Percentiles rank a stretch among this genome's conserved stretches.
phyloP scores from a whole-genome alignment of 1,139 yeast genomes.

The Fermentozyma sake region DNA sequence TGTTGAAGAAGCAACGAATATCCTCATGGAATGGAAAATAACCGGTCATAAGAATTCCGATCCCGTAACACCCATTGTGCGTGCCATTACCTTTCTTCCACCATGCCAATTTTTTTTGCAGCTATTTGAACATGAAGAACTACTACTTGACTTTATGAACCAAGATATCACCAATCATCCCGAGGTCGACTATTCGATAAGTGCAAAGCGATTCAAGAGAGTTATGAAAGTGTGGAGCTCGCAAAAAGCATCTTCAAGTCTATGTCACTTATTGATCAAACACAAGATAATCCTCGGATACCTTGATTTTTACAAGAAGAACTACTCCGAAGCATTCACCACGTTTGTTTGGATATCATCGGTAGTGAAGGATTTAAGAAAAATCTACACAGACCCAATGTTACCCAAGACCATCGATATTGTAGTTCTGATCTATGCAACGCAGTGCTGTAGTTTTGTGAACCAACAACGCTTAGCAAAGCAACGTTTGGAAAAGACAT shows the following conservation, averaged over 20 bases:
- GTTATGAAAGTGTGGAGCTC: too few species aligned
- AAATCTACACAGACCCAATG: too few species aligned
- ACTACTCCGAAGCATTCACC: conserved; percentile 6
- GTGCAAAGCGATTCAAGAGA: too few species aligned
- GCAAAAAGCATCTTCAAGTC: too few species aligned
- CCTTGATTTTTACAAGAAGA: conserved; percentile 8
- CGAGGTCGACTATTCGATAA: too few species aligned
- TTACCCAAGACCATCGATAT: too few species aligned
- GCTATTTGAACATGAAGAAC: conserved; percentile 6
- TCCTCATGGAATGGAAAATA: conserved; percentile 1
- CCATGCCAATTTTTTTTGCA: conserved; percentile 20
- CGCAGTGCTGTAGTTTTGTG: not conserved
- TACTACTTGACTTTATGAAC: conserved; percentile 8
- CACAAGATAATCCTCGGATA: conserved; percentile 15
- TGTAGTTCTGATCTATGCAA: not conserved
- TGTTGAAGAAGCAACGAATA: conserved; percentile 1
- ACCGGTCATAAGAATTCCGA: conserved; percentile 1
- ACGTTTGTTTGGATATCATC: conserved; percentile 19
- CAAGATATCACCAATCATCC: not conserved
- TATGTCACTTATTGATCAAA: too few species aligned
- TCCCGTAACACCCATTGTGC: conserved; percentile 8
- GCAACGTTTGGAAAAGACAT: too few species aligned
- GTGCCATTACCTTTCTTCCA: conserved; percentile 14
- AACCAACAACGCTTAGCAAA: too few species aligned
- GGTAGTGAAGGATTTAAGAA: conserved; percentile 9